These are phyloP conservation scores for Aurantiochytrium sp. DNA, from an alignment of 108 stramenopile genomes.

Conservation along the genomic window DNA sequence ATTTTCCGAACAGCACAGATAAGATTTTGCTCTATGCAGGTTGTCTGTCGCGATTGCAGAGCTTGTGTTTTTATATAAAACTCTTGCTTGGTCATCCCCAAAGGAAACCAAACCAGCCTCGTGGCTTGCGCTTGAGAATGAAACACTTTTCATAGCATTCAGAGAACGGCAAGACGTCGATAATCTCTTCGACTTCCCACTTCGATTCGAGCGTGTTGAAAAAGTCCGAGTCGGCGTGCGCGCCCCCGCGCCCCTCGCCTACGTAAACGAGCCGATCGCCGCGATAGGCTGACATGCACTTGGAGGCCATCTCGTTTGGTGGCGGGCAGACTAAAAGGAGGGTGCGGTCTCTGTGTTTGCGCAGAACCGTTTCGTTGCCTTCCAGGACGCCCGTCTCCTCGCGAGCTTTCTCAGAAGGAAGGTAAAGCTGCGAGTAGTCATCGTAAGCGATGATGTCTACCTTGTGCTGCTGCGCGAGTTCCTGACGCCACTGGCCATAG, in stretches of 20 bases:
- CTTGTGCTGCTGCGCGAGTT: constrained; percentile 7
- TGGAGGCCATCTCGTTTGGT: constrained; percentile 36
- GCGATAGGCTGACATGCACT: constrained; percentile 25
- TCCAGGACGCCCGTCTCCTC: constrained; percentile 13
- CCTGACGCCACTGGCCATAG: constrained; percentile 34
- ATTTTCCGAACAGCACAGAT: too few species aligned
- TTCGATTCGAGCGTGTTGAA: constrained; percentile 32
- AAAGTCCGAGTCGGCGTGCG: constrained; percentile 26
- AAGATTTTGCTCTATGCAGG: too few species aligned
- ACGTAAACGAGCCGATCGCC: constrained; percentile 37
- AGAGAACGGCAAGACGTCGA: constrained; percentile 35
- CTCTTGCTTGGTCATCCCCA: not conserved
- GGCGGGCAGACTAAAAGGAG: constrained; percentile 36
- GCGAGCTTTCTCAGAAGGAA: not conserved
- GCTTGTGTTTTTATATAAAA: too few species aligned
- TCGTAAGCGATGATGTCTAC: constrained; percentile 31
- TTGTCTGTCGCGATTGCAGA: too few species aligned
- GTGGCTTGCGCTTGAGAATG: constrained; percentile 25
- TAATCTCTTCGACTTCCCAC: constrained; percentile 17
- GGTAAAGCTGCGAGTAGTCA: not conserved
- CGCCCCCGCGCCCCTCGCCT: constrained; percentile 43
- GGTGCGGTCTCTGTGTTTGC: constrained; percentile 10
- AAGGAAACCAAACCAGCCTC: not conserved
- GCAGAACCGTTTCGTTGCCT: constrained; percentile 26
- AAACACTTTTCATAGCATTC: constrained; percentile 37